A percentile compares a stretch with the other conserved stretches of the same genome.
phyloP scores from a whole-genome alignment of 1,284 basidiomycete genomes.

The Fomitopsis betulina region DNA sequence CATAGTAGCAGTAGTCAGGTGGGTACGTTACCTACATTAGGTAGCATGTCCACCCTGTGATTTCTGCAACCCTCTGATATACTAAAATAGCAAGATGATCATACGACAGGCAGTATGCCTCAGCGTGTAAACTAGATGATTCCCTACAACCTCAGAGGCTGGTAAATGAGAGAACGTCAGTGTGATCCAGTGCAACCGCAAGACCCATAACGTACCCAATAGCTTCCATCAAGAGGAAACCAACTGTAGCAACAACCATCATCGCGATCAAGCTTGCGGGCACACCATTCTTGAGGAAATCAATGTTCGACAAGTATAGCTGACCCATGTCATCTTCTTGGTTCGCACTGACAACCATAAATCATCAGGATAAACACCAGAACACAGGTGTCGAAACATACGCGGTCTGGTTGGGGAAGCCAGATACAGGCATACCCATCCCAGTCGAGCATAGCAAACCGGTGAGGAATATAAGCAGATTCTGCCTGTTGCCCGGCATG shows the following conservation, averaged over 20 bases:
- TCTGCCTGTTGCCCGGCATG: slow-evolving; percentile 63
- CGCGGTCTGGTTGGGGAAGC: slow-evolving; percentile 97
- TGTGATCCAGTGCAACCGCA: too few relatives aligned
- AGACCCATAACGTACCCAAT: slow-evolving; percentile 46
- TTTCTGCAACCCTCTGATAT: too few relatives aligned
- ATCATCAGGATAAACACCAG: neutral
- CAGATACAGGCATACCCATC: slow-evolving; percentile 98
- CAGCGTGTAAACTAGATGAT: too few relatives aligned
- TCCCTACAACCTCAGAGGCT: too few relatives aligned
- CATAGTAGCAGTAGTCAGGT: too few relatives aligned
- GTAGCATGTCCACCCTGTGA: too few relatives aligned
- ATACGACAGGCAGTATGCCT: too few relatives aligned
- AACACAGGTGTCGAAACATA: slow-evolving; percentile 38
- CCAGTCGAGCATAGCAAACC: slow-evolving; percentile 91
- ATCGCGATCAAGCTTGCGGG: slow-evolving; percentile 88
- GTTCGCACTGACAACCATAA: slow-evolving; percentile 57
- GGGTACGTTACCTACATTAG: too few relatives aligned
- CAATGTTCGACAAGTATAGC: slow-evolving; percentile 77
- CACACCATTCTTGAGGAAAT: slow-evolving; percentile 93
- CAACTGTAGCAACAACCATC: slow-evolving; percentile 77
- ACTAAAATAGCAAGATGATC: too few relatives aligned
- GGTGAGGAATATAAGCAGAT: slow-evolving; percentile 89
- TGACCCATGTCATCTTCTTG: slow-evolving; percentile 96
- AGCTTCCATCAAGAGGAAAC: slow-evolving; percentile 70
- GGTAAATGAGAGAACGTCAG: too few relatives aligned